phyloP scores from a whole-genome alignment of 192 early-diverging fungal species.

The Podila epicladia region DNA sequence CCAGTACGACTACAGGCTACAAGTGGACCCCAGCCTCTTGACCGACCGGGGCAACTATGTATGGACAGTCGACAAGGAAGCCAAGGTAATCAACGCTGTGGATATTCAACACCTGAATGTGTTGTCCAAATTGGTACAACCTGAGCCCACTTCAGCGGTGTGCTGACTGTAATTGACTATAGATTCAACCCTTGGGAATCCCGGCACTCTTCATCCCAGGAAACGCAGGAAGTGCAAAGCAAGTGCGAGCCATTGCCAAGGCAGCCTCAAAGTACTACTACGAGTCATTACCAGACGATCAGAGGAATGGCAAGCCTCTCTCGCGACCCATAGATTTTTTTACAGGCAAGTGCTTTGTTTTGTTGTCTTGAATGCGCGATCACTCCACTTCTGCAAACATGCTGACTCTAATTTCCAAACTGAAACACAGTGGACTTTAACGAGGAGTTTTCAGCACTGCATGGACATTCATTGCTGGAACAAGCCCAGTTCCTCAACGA shows the following conservation, averaged over 20 bases:
- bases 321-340: slow-evolving; percentile 66
- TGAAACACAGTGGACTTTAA: slow-evolving; percentile 72
- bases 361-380: not conserved
- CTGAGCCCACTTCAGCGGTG: too few relatives aligned
- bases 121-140: too few relatives aligned
- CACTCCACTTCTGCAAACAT: not conserved
- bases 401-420: not conserved
- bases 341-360: slow-evolving; percentile 52
- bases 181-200: slow-evolving; percentile 71
- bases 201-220: slow-evolving; percentile 97
- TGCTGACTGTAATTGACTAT: not conserved
- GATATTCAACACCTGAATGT: too few relatives aligned
- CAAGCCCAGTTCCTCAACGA: slow-evolving; percentile 91
- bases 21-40: slow-evolving; percentile 22
- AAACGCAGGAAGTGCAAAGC: slow-evolving; percentile 93
- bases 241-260: slow-evolving; percentile 87
- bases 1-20: slow-evolving; percentile 41
- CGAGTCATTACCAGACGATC: slow-evolving; percentile 50
- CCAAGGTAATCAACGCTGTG: slow-evolving; percentile 39
- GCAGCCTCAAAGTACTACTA: slow-evolving; percentile 73
- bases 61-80: slow-evolving; percentile 69
- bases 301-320: slow-evolving; percentile 31
- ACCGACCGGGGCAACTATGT: slow-evolving; percentile 32
- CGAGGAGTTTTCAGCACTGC: slow-evolving; percentile 93
- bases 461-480: slow-evolving; percentile 81